Conservation (phyloP, 2,329 filamentous ascomycete genomes). For the Simplicillium sp. region DNA sequence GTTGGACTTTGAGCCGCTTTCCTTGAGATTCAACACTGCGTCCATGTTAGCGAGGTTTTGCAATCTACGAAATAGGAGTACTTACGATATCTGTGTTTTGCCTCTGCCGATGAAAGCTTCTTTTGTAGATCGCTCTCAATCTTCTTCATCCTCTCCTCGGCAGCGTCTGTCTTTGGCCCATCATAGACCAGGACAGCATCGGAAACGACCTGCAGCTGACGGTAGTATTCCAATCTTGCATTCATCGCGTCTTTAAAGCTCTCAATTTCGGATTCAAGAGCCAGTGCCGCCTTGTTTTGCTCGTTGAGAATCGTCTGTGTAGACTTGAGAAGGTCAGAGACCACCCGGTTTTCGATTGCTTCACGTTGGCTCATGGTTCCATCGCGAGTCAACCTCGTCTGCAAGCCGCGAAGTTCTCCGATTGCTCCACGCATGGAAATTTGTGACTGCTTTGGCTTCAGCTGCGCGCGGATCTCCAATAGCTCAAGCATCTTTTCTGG, state of each 20-base stretch:
- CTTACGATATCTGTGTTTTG: conserved; percentile 67
- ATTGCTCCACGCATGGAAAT: conserved; percentile 64
- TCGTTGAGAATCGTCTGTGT: conserved; percentile 44
- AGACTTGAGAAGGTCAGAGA: conserved; percentile 51
- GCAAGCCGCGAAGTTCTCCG: conserved; percentile 57
- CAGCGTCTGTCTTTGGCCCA: conserved; percentile 45
- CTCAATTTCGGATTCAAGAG: conserved; percentile 62
- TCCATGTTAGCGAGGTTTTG: too few species aligned
- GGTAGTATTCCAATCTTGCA: conserved; percentile 77
- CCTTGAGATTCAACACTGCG: conserved; percentile 42
- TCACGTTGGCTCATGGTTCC: conserved; percentile 36
- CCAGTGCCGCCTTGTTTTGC: conserved; percentile 37
- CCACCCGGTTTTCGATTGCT: conserved; percentile 55
- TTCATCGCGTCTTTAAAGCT: conserved; percentile 75
- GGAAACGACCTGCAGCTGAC: conserved; percentile 82
- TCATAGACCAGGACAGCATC: conserved; percentile 75
- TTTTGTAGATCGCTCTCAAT: conserved; percentile 33
- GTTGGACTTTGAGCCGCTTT: conserved; percentile 51
- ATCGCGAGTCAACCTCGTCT: conserved; percentile 39
- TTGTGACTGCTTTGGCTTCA: conserved; percentile 39
- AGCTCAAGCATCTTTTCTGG: conserved; percentile 53
- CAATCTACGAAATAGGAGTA: too few species aligned
- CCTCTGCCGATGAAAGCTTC: conserved; percentile 52
- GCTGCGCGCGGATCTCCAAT: conserved; percentile 31
- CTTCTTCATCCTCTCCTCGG: conserved; percentile 22